Evolutionary conservation across 2,329 filamentous ascomycete species (phyloP).

Genomic region (Neonectria magnoliae): DNA sequence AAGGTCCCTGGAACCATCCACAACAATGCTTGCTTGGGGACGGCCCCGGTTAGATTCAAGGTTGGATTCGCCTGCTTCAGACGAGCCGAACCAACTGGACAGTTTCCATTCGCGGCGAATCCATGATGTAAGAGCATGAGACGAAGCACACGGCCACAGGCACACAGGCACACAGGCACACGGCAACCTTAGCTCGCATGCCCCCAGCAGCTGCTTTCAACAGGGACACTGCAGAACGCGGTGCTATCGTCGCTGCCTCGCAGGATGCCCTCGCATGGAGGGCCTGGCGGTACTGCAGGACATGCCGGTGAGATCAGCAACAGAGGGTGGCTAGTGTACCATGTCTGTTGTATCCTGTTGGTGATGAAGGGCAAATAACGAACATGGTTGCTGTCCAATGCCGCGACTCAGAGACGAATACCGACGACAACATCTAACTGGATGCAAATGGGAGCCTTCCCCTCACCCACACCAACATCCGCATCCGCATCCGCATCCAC

Average conservation of each 20-base stretch:
- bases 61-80: slow-evolving; percentile 1
- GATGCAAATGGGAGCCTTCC: slow-evolving; percentile 2
- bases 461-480: not conserved
- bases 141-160: slow-evolving; percentile 9
- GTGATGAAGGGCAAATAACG: not conserved
- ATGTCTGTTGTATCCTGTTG: not conserved
- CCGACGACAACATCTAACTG: slow-evolving; percentile 11
- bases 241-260: slow-evolving; percentile 1
- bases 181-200: not conserved
- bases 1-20: slow-evolving; percentile 5
- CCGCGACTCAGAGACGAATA: slow-evolving; percentile 4
- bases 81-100: slow-evolving; percentile 10
- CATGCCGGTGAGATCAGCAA: not conserved
- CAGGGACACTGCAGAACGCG: slow-evolving; percentile 18
- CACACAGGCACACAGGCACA: slow-evolving; percentile 11
- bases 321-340: not conserved
- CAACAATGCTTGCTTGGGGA: slow-evolving; percentile 1
- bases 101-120: slow-evolving; percentile 12
- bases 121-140: slow-evolving; percentile 6
- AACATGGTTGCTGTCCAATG: slow-evolving; percentile 5
- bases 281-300: not conserved
- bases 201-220: slow-evolving; percentile 3
- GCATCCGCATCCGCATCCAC: too few species aligned
- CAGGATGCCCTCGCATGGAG: not conserved
- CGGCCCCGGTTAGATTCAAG: slow-evolving; percentile 10